Base-by-base conservation (phyloP, 1,284 basidiomycete genomes). In the Austroboletus sp. region DNA sequence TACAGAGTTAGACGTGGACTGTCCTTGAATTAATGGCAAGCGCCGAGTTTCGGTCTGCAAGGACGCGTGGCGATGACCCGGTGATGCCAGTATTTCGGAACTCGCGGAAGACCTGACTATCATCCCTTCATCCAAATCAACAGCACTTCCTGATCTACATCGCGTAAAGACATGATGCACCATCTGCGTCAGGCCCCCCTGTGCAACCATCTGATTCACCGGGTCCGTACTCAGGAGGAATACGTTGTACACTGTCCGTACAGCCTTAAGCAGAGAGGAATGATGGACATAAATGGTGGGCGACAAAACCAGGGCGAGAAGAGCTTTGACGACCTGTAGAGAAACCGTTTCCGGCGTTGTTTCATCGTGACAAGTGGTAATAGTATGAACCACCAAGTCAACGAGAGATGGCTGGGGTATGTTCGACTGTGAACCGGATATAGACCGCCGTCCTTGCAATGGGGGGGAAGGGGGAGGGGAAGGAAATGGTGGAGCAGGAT, bases 161-260 rank as follows among this genome's bases (percentile, higher is more conserved):
- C 94, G 78, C 7, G 85, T 77, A 66, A 98, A 97, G 45, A 97
- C 83, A 59, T 95, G 92, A 58, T 95, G 88, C 2, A 97, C 91
- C 84, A 98, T 97, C 66, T 98, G 94, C 0, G 91, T 93, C 13
- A 98, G 75, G 13, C 93, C 91, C 16, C 93, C 94, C 67, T 98
- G 94, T 8, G 94, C 94, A 23, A 97, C 91, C 69, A 89, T 91
- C 67, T 97, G 94, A 57, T 94, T 97, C 44, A 92, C 87, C 4
- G 85, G 79, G 57, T 95, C 91, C 29, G 79, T 76, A 55, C 89
- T 92, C 48, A 96, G 74, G 26, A 97, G 73, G 65, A 97, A 98
- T 48, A 98, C 85, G 62, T 97, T 97, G 70, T 97, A 97, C 2
- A 98, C 93, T 6, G 94, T 96, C 31, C 94, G 79, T 23, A 98